Evolutionary conservation across 495 filamentous ascomycete genomes (phyloP), one percentile per base, ranked within the genome.

Genomic region (Podospora pseudoanserina): DNA sequence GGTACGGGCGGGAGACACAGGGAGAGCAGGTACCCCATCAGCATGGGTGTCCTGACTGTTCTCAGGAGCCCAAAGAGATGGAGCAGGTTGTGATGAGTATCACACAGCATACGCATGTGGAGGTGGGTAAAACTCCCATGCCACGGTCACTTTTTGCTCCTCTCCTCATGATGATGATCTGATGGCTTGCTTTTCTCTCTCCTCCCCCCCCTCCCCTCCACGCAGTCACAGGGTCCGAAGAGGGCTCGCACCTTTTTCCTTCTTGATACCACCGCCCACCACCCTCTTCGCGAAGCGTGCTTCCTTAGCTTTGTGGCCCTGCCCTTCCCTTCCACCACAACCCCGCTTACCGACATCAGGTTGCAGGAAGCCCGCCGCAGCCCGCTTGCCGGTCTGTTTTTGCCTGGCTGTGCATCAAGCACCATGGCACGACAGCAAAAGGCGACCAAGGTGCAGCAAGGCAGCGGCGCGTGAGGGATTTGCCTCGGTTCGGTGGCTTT

Each of bases 1-100:
- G 63, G 69, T 65, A 49, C 39, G 39, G 39, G 15, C 39, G 39
- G 39, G 39, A 49, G 9, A 67, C 55, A 63, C 44, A 62, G 28
- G 68, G 60, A 70, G 67, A 28, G 65, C 58, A 34, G 53, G 70
- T 65, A 69, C 67, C 69, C 68, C 71, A 67, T 66, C 65, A 65
- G 67, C 60, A 66, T 56, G 16, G n/a, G 56, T 58, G 56, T 20
- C 19, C n/a, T n/a, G 16, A 15, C 19, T 9, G 19, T n/a, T 58
- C 56, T 13, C 39, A 49, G 11, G 34, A 5, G 5, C 34, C 18
- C 56, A 58, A 58, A 58, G 30, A 23, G 55, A 18, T 57, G 15
- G 11, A 39, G 34, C 5, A 49, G 15, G 39, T 13, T 49, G 39
- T 49, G 39, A 49, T 16, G 39, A 49, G 39, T 49, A 49, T 18